phyloP scores from a whole-genome alignment of 2,329 filamentous ascomycete species.

The Cercospora nicotianae region DNA sequence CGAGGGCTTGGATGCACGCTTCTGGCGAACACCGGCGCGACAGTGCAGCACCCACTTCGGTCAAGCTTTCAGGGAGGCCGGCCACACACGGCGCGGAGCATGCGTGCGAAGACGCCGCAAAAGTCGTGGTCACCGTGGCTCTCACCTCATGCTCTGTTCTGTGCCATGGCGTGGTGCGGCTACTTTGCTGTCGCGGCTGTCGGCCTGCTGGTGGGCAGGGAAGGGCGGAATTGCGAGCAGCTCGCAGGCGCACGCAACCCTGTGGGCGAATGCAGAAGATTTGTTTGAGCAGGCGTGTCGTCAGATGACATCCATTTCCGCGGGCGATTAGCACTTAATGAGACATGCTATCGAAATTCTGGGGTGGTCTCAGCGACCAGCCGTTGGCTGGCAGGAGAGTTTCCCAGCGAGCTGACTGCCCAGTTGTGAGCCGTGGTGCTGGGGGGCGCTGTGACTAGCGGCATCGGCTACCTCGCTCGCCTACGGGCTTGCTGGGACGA shows the following conservation, averaged over 20 bases:
- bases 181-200: background rate
- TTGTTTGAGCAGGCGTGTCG: background rate
- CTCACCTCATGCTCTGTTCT: background rate
- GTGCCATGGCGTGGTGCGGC: background rate
- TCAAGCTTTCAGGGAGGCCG: slow-evolving; percentile 16
- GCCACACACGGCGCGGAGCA: background rate
- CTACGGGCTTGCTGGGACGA: slow-evolving; percentile 5
- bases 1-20: slow-evolving; percentile 10
- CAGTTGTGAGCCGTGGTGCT: slow-evolving; percentile 10
- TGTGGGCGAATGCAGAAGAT: slow-evolving; percentile 1
- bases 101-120: background rate
- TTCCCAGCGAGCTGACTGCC: slow-evolving; percentile 13
- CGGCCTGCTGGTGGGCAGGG: slow-evolving; percentile 1
- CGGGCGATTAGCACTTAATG: background rate
- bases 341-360: slow-evolving; percentile 7
- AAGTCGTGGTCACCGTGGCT: background rate
- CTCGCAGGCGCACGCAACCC: background rate
- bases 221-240: background rate
- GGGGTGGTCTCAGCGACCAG: background rate
- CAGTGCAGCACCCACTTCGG: slow-evolving; percentile 11
- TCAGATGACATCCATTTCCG: slow-evolving; percentile 1
- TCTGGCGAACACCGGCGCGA: slow-evolving; percentile 15
- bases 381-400: slow-evolving; percentile 11
- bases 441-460: slow-evolving; percentile 14
- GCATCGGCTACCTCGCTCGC: slow-evolving; percentile 14